Base-by-base conservation (phyloP, 1,284 basidiomycete species). In the Meira nashicola region DNA sequence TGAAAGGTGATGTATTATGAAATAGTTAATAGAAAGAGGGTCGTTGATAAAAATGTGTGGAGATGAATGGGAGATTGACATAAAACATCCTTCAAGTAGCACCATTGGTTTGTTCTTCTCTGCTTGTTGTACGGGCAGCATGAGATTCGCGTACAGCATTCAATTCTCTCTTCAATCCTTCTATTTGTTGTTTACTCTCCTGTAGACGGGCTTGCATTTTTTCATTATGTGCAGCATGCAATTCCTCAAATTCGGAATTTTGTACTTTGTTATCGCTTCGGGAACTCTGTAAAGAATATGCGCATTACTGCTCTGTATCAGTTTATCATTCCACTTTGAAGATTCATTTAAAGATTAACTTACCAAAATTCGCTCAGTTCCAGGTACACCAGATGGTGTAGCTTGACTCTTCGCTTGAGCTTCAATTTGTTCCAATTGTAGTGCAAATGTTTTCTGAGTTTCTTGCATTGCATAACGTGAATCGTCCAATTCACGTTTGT, bases 181-280 rank as follows among this genome's bases (percentile, higher is more conserved):
- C 46, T 25, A 21, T 23, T 5, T 5, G 6, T 12, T 48, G 17
- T 48, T 25, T 48, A 12, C 46, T 48, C 21, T 48, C 17, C 46
- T 14, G 12, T 12, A 17, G 23, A 25, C 17, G 17, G 12, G 25
- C 12, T 25, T 48, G 46, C 50, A 53, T 39, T 33, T 53, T 53
- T 15, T 53, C 50, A 23, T 53, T 53, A 25, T 53, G 50, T 19
- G 50, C 50, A 17, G 17, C 6, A 53, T 53, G 50, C 38, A 53
- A 5, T 33, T 53, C 19, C 21, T 48, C 46, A 4, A 48, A 25
- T n/a, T 48, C 46, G 23, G 25, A 21, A 21, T n/a, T 21, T 2
- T 5, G 6, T 15, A 6, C 10, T 6, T 21, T 4, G 12, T 48
- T 48, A 17, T 17, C 23, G 12, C 17, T 25, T 14, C 17, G 21